Evolutionary conservation across 2,329 filamentous ascomycete genomes (phyloP).

Genomic region (Juglanconis juglandina): DNA sequence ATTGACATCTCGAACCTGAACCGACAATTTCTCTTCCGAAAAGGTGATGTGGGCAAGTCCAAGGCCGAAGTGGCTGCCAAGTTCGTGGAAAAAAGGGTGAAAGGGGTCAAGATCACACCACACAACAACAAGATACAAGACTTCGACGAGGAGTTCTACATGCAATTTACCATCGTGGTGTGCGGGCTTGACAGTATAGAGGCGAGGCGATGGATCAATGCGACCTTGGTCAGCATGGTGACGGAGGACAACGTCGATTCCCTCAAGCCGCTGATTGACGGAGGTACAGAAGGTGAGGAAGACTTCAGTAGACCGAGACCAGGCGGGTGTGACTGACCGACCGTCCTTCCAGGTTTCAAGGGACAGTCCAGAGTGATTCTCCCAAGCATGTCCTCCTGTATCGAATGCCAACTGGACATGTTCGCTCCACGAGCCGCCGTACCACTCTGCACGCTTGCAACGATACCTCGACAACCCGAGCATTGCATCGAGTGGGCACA

Average conservation of each 20-base stretch:
- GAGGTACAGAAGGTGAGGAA: constrained; percentile 76
- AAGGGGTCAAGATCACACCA: constrained; percentile 86
- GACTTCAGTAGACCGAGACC: neutral
- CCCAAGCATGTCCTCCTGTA: constrained; percentile 89
- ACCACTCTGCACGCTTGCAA: constrained; percentile 91
- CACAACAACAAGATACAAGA: constrained; percentile 96
- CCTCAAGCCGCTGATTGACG: constrained; percentile 91
- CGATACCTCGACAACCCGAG: constrained; percentile 92
- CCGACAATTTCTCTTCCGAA: constrained; percentile 92
- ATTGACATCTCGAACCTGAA: constrained; percentile 99
- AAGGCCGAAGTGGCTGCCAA: constrained; percentile 91
- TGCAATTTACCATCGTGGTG: constrained; percentile 90
- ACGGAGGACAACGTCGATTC: constrained; percentile 78
- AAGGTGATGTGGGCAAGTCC: constrained; percentile 84
- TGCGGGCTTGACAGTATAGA: constrained; percentile 97
- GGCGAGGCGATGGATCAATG: constrained; percentile 97
- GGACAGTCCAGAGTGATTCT: constrained; percentile 91
- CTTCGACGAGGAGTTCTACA: constrained; percentile 93
- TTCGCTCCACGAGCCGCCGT: constrained; percentile 96
- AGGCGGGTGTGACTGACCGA: constrained; percentile 5
- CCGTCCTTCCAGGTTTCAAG: constrained; percentile 70
- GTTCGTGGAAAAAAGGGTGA: constrained; percentile 86
- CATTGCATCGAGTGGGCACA: constrained; percentile 99
- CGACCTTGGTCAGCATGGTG: constrained; percentile 85
- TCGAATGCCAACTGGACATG: constrained; percentile 98